Percentiles rank a stretch among this genome's conserved stretches.
Evolutionary conservation across 805 yeast species (phyloP).

Genomic region (Hanseniaspora pseudoguilliermondii): DNA sequence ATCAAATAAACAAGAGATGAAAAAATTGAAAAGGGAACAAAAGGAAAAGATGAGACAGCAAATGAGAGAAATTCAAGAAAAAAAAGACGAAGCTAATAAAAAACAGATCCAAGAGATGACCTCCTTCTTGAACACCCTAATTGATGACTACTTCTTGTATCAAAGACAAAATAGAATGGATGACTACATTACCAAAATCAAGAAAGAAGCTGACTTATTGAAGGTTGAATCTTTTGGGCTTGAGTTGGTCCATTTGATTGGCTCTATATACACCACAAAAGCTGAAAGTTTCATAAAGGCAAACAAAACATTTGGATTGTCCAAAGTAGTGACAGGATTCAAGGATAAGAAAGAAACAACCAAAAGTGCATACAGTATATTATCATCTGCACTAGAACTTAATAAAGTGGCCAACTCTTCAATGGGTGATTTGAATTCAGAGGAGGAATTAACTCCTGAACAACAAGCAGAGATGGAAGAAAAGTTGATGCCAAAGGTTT

Average conservation of each 20-base stretch:
- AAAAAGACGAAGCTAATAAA: constrained; percentile 39
- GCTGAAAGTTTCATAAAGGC: constrained; percentile 64
- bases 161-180: constrained; percentile 36
- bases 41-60: constrained; percentile 37
- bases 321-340: constrained; percentile 67
- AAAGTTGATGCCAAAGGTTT: constrained; percentile 69
- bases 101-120: constrained; percentile 41
- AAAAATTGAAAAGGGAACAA: constrained; percentile 20
- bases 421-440: constrained; percentile 58
- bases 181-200: constrained; percentile 39
- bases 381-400: constrained; percentile 65
- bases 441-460: constrained; percentile 40
- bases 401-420: constrained; percentile 48
- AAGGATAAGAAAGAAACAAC: constrained; percentile 76
- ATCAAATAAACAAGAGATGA: constrained; percentile 23
- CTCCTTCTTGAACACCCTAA: constrained; percentile 34
- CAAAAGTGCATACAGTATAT: constrained; percentile 69
- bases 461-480: constrained; percentile 69
- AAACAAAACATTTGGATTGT: constrained; percentile 71
- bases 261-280: constrained; percentile 61
- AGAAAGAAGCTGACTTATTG: constrained; percentile 58
- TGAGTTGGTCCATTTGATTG: constrained; percentile 72
- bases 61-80: constrained; percentile 37
- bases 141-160: constrained; percentile 36
- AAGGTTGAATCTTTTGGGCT: constrained; percentile 93